Base-by-base conservation (phyloP, 2,329 filamentous ascomycete species). In the Fonsecaea pedrosoi region DNA sequence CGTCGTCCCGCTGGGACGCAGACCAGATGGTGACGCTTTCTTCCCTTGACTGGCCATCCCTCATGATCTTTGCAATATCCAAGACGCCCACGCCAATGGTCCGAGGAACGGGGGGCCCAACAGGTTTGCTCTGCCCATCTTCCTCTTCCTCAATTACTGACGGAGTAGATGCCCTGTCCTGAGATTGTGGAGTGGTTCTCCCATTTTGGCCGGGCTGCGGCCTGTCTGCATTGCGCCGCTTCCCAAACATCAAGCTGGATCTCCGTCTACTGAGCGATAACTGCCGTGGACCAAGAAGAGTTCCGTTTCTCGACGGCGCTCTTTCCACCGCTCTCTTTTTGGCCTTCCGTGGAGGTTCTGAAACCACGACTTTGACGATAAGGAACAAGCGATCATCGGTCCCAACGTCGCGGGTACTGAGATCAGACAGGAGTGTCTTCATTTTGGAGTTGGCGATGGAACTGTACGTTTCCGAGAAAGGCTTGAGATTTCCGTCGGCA, bases 391-490 rank as follows among this genome's bases (percentile, higher is more conserved):
- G 81, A 10, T 82, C 84, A 32, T 67, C 61, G 72, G 88, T 85
- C n/a, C 86, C 86, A 64, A 90, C 82, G 73, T 97, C 94, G 57
- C 89, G 86, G 0, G 91, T 86, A 45, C 89, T 92, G 18, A 99
- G 82, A 74, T 98, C 93, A 2, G 92, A 89, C 72, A 98, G 97
- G 1, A 99, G 83, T 0, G 93, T 96, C 75, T 90, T 92, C 75
- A 94, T 87, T 74, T 90, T 89, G 25, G 87, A 85, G 69, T 87
- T 86, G 60, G 88, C 86, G 9, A 86, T 80, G 57, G 92, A 80
- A 67, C 86, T 87, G 78, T 92, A 97, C 58, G 87, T 90, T 78
- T 99, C 95, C 2, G 93, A 96, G 1, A 98, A 80, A 2, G 89
- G 87, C 15, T 85, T 84, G 7, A 91, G 82, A 10, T 84, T 81